These are phyloP conservation scores for Curvularia verruculosa DNA, from an alignment of 2,329 filamentous ascomycete species.

Conservation along the genomic window DNA sequence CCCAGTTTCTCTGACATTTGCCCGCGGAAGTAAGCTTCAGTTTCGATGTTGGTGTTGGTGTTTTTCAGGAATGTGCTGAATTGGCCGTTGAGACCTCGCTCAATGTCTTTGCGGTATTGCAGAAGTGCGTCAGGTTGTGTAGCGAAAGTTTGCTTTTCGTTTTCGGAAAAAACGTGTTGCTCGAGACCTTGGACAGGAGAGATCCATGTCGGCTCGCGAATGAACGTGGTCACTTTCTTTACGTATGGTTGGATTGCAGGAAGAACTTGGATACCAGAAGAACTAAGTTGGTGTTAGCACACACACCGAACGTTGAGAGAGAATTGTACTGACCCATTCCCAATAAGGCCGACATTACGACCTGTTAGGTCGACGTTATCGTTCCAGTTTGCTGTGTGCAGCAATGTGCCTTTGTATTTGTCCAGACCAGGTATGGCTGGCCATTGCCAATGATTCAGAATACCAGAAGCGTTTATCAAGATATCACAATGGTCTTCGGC, in stretches of 20 bases:
- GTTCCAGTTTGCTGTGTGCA: slow-evolving; percentile 65
- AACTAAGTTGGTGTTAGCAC: slow-evolving; percentile 46
- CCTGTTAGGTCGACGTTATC: slow-evolving; percentile 55
- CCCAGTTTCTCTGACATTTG: slow-evolving; percentile 52
- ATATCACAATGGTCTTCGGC: slow-evolving; percentile 55
- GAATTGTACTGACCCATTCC: slow-evolving; percentile 49
- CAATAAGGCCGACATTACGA: slow-evolving; percentile 61
- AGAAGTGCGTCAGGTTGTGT: slow-evolving; percentile 49
- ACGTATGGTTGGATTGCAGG: slow-evolving; percentile 55
- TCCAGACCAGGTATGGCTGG: slow-evolving; percentile 59
- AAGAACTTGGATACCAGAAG: slow-evolving; percentile 61
- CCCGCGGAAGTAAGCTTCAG: slow-evolving; percentile 54
- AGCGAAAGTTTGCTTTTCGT: slow-evolving; percentile 53
- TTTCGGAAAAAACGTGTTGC: slow-evolving; percentile 51
- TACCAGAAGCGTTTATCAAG: slow-evolving; percentile 57
- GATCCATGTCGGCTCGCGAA: slow-evolving; percentile 60
- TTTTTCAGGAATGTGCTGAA: slow-evolving; percentile 57
- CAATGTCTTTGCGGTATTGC: slow-evolving; percentile 54
- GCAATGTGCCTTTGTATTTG: slow-evolving; percentile 59
- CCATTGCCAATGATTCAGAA: slow-evolving; percentile 60
- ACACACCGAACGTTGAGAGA: neutral
- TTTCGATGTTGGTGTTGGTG: slow-evolving; percentile 50
- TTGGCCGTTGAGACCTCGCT: slow-evolving; percentile 55
- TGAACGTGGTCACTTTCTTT: slow-evolving; percentile 56
- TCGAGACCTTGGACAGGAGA: slow-evolving; percentile 54